Conservation (phyloP, 2,329 filamentous ascomycete genomes). For the Cordyceps fumosorosea region DNA sequence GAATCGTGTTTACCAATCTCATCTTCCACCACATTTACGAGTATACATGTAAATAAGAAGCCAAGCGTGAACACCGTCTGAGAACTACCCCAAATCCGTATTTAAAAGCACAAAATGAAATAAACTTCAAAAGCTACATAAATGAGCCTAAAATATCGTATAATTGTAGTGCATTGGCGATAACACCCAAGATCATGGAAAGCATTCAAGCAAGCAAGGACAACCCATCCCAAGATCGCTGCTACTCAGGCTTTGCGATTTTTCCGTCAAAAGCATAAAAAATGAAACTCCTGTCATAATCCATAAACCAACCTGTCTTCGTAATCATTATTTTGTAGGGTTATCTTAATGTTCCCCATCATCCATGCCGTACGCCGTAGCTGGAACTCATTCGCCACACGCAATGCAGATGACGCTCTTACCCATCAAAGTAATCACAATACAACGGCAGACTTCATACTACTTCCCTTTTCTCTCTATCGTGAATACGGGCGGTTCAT, state of each 20-base stretch:
- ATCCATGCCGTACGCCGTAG: background rate
- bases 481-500: slow-evolving; percentile 94
- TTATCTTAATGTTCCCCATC: background rate
- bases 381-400: background rate
- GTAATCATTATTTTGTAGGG: background rate
- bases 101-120: background rate
- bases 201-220: background rate
- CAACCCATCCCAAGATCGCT: background rate
- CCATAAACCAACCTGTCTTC: background rate
- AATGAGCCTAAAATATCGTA: slow-evolving; percentile 4
- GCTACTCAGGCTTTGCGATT: background rate
- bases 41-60: too few species aligned
- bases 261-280: background rate
- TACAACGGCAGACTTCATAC: background rate
- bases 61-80: too few species aligned
- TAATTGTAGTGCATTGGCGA: background rate
- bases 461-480: slow-evolving; percentile 26
- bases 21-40: background rate
- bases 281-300: background rate
- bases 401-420: background rate
- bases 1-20: background rate
- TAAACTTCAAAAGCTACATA: background rate
- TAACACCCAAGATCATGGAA: background rate
- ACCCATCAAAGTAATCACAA: background rate
- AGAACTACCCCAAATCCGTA: background rate